Evolutionary conservation across 352 stramenopile genomes (phyloP), one percentile per base, ranked within the genome.

Genomic region (Phytophthora pisi): DNA sequence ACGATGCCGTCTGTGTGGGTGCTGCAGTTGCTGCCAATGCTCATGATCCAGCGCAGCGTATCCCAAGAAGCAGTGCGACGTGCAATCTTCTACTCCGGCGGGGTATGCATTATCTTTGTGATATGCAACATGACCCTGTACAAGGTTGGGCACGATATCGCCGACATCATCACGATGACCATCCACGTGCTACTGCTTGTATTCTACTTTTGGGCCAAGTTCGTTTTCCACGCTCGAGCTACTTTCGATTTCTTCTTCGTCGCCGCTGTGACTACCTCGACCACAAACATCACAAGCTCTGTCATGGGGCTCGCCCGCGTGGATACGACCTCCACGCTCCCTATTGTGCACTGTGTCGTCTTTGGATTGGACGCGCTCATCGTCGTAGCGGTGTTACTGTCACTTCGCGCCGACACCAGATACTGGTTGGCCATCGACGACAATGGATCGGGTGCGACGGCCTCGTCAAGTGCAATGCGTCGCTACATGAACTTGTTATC

Each of bases 171-270:
- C 50, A 79, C 74, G 1, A 81, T 92, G 55, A 69, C 43, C 0
- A 81, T 90, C 7, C 72, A 93, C 51, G 34, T 86, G 0, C 24
- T 90, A 26, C 64, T 93, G 3, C 67, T 95, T 9, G 20, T 71
- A 10, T 92, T 93, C 47, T 94, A 92, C 74, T 70, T 88, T 7
- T 95, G 84, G 79, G 81, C 85, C 47, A 96, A 96, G 70, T 92
- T 92, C 53, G 68, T 75, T 1, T 90, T 90, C 54, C 78, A 88
- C 65, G 87, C 87, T 23, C 85, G 88, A 3, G 76, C 86, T 3
- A 92, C 83, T 7, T 96, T 92, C 56, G 86, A 96, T 42, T 93
- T 94, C 38, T 93, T 92, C 69, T 94, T 96, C 64, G 49, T 91
- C 6, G 60, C 76, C 2, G 84, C 81, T 2, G 78, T 92, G 18